A percentile compares a stretch with the other conserved stretches of the same genome.
These are phyloP conservation scores for Curvularia hawaiiensis DNA, from an alignment of 2,329 filamentous ascomycete species.

Conservation along the genomic window DNA sequence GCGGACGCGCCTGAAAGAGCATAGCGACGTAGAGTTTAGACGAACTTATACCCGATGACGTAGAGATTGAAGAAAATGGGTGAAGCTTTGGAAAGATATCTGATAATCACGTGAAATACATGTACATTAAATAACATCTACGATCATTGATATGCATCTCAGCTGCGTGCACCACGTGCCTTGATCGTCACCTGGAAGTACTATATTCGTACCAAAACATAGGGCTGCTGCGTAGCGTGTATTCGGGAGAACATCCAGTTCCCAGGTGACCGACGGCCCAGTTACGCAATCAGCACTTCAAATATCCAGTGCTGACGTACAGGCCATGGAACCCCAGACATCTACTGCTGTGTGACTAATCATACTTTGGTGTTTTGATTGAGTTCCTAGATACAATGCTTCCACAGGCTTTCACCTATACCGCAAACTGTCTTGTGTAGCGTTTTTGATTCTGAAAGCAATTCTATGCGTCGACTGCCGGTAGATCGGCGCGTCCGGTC, in stretches of 20 bases:
- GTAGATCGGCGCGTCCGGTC: too few species aligned
- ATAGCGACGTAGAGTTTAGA: conserved; percentile 31
- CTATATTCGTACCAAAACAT: not conserved
- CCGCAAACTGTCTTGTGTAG: too few species aligned
- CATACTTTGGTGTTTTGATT: too few species aligned
- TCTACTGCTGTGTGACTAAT: too few species aligned
- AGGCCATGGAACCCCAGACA: too few species aligned
- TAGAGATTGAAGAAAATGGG: conserved; percentile 7
- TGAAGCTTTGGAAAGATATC: conserved; percentile 3
- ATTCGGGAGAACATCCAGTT: conserved; percentile 16
- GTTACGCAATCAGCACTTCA: conserved; percentile 7
- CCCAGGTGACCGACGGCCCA: conserved; percentile 3
- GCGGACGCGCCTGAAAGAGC: conserved; percentile 32
- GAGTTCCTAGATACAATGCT: too few species aligned
- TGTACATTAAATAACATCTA: not conserved
- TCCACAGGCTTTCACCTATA: too few species aligned
- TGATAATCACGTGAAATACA: not conserved
- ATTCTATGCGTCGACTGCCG: too few species aligned
- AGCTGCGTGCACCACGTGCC: not conserved
- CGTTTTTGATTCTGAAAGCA: too few species aligned
- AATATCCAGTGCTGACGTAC: too few species aligned
- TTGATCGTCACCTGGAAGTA: not conserved
- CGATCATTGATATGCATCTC: not conserved
- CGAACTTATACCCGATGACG: not conserved
- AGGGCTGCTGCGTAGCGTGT: not conserved